These are phyloP conservation scores for Fusarium mundagurra DNA, from an alignment of 2,329 filamentous ascomycete genomes.

Conservation along the genomic window DNA sequence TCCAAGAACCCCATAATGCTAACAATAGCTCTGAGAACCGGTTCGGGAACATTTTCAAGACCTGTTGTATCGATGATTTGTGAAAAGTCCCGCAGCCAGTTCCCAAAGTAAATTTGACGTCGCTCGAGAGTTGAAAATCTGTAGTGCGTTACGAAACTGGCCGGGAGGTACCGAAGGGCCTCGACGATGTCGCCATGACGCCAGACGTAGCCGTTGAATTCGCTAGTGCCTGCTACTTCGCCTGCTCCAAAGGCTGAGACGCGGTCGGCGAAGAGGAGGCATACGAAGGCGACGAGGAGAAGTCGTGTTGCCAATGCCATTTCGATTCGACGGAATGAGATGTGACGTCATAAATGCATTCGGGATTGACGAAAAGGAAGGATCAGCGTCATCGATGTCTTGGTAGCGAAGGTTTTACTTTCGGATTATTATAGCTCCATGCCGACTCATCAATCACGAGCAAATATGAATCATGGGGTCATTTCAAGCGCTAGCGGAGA, in stretches of 20 bases:
- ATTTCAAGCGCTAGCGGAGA: neutral
- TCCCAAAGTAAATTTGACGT: conserved; percentile 51
- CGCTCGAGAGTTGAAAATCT: conserved; percentile 52
- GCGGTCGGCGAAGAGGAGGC: conserved; percentile 43
- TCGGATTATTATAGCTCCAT: neutral
- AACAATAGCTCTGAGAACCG: conserved; percentile 44
- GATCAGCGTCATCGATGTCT: neutral
- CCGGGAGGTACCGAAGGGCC: conserved; percentile 50
- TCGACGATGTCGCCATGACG: conserved; percentile 53
- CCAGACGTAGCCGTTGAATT: conserved; percentile 55
- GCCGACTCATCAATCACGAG: neutral
- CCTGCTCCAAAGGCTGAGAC: conserved; percentile 52
- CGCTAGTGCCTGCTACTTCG: conserved; percentile 49
- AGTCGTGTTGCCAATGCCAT: conserved; percentile 33
- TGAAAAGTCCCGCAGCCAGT: conserved; percentile 75
- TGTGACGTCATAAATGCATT: conserved; percentile 24
- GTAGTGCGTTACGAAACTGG: conserved; percentile 50
- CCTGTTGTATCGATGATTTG: conserved; percentile 75
- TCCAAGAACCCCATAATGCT: conserved; percentile 46
- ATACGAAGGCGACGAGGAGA: conserved; percentile 31
- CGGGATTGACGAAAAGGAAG: neutral
- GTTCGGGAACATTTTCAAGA: conserved; percentile 45
- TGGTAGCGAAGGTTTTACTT: neutral
- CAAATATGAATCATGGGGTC: neutral
- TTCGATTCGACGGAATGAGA: neutral